phyloP scores from a whole-genome alignment of 2,329 filamentous ascomycete species.

The Clonostachys sp. region DNA sequence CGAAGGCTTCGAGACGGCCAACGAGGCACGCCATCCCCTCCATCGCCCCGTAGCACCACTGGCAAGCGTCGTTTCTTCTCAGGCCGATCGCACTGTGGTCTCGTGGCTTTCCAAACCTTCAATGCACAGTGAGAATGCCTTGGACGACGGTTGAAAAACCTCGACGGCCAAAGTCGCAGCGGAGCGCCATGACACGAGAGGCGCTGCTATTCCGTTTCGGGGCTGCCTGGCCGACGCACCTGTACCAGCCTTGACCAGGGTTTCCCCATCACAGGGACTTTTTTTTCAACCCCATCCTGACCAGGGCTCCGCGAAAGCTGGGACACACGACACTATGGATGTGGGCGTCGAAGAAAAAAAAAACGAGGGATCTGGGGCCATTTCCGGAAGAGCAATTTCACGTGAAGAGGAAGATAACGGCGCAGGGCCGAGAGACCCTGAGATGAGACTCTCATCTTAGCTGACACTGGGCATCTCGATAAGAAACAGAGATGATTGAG shows the following conservation, averaged over 20 bases:
- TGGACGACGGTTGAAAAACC: too few species aligned
- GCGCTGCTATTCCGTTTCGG: neutral
- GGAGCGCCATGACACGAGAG: neutral
- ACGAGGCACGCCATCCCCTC: neutral
- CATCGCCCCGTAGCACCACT: neutral
- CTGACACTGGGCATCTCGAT: too few species aligned
- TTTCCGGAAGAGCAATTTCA: neutral
- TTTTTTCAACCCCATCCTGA: neutral
- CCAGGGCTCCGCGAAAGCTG: too few species aligned
- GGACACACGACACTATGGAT: too few species aligned
- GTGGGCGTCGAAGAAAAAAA: neutral
- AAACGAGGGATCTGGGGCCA: neutral
- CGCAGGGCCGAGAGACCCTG: too few species aligned
- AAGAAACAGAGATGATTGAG: neutral
- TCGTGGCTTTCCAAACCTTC: too few species aligned
- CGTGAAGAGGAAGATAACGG: too few species aligned
- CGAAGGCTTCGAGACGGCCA: slow-evolving; percentile 2
- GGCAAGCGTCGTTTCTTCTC: neutral
- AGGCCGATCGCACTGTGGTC: neutral
- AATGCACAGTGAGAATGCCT: too few species aligned
- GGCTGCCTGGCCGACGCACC: neutral
- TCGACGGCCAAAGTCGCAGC: too few species aligned
- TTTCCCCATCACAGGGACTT: slow-evolving; percentile 1
- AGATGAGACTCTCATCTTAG: too few species aligned
- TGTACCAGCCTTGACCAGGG: neutral